These are phyloP conservation scores for Pneumocystis murina DNA, from an alignment of 1,139 yeast species.

Conservation along the genomic window DNA sequence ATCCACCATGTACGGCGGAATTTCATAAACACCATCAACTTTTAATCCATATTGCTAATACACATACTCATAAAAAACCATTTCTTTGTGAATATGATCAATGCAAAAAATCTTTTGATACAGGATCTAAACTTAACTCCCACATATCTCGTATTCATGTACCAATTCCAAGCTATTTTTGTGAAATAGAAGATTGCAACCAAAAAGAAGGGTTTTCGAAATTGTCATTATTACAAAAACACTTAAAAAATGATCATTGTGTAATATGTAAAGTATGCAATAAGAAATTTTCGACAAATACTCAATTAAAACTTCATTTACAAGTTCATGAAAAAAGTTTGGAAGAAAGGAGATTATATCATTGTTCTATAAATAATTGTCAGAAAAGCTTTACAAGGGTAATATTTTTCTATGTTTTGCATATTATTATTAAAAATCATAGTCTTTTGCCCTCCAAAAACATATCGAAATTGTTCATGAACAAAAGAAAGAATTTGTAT, in stretches of 20 bases:
- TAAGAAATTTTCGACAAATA: constrained; percentile 58
- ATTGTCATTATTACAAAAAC: constrained; percentile 65
- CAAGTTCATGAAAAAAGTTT: constrained; percentile 36
- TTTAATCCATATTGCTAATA: constrained; percentile 51
- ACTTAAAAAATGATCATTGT: constrained; percentile 60
- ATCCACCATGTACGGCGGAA: constrained; percentile 46
- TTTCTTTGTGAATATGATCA: constrained; percentile 22
- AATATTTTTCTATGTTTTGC: background rate
- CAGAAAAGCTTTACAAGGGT: constrained; percentile 21
- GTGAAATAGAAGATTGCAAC: constrained; percentile 31
- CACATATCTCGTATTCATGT: constrained; percentile 24
- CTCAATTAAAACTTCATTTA: constrained; percentile 62
- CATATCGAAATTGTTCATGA: constrained; percentile 16
- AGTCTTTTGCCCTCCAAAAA: constrained; percentile 8
- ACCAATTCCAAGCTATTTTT: constrained; percentile 15
- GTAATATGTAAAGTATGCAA: constrained; percentile 53
- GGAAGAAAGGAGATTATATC: constrained; percentile 38
- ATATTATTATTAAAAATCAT: background rate
- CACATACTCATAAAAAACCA: constrained; percentile 31
- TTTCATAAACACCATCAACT: constrained; percentile 70
- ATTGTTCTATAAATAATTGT: constrained; percentile 36
- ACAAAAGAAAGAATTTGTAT: constrained; percentile 14
- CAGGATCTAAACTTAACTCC: constrained; percentile 22
- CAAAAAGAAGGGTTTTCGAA: constrained; percentile 43
- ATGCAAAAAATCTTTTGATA: constrained; percentile 23